A percentile compares a stretch with the other conserved stretches of the same genome.
Evolutionary conservation across 352 stramenopile species (phyloP).

Genomic region (Phytophthora pisi): DNA sequence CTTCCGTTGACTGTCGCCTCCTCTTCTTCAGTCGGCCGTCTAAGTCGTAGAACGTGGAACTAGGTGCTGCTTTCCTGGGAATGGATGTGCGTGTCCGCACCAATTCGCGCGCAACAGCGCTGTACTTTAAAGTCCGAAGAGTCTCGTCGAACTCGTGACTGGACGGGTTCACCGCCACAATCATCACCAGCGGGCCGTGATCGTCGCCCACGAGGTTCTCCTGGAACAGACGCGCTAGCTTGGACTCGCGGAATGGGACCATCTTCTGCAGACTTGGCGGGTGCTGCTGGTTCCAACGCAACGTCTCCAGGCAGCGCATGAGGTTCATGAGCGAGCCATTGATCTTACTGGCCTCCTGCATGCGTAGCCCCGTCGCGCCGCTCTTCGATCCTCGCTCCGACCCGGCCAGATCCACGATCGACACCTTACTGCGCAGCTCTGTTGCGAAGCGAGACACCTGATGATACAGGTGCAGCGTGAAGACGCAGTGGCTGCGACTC

Average conservation of each 20-base stretch:
- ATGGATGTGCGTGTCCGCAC: conserved; percentile 62
- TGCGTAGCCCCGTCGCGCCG: conserved; percentile 81
- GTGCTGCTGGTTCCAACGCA: conserved; percentile 93
- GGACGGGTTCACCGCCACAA: conserved; percentile 96
- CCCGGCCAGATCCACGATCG: conserved; percentile 96
- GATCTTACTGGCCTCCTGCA: conserved; percentile 98
- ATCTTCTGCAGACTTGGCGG: conserved; percentile 80
- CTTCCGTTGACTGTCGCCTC: conserved; percentile 34
- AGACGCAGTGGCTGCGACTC: conserved; percentile 91
- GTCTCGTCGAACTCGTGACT: conserved; percentile 96
- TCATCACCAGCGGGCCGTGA: conserved; percentile 93
- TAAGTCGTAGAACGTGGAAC: conserved; percentile 55
- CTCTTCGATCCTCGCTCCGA: conserved; percentile 80
- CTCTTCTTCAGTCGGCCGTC: conserved; percentile 58
- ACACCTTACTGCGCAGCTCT: conserved; percentile 63
- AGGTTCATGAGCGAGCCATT: conserved; percentile 98
- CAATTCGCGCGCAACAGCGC: conserved; percentile 91
- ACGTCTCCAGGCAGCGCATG: conserved; percentile 95
- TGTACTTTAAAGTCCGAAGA: conserved; percentile 95
- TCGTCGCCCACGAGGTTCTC: conserved; percentile 91
- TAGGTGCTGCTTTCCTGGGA: conserved; percentile 37
- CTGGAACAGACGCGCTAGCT: conserved; percentile 96
- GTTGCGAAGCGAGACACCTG: conserved; percentile 25
- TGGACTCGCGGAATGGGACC: conserved; percentile 97
- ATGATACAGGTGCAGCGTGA: conserved; percentile 83